Evolutionary conservation across 2,329 filamentous ascomycete genomes (phyloP).

Genomic region (Aspergillus sp.): DNA sequence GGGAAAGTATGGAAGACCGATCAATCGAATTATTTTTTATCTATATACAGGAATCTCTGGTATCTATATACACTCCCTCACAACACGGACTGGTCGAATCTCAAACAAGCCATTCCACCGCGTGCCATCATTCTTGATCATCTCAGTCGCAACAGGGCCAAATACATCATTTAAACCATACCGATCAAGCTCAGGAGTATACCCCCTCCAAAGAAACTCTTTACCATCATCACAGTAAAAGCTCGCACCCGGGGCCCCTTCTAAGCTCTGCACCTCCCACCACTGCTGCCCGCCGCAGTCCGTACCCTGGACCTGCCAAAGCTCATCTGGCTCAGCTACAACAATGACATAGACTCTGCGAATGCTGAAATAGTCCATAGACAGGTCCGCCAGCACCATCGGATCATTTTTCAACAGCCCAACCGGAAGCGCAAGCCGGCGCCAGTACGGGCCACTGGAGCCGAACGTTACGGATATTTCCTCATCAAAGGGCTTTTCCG

Average conservation of each 20-base stretch:
- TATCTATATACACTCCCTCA: too few relatives aligned
- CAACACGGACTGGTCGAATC: too few relatives aligned
- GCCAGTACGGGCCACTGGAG: too few relatives aligned
- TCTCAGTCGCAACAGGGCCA: too few relatives aligned
- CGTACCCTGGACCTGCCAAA: background rate
- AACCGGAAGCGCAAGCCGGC: background rate
- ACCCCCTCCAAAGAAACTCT: background rate
- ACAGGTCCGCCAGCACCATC: background rate
- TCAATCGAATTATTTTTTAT: too few relatives aligned
- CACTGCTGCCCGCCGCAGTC: too few relatives aligned
- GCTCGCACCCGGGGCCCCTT: background rate
- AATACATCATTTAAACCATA: too few relatives aligned
- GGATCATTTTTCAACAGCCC: background rate
- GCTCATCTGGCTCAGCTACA: background rate
- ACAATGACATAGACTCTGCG: background rate
- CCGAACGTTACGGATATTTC: rapidly evolving
- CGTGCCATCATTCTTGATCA: rapidly evolving
- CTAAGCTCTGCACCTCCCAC: background rate
- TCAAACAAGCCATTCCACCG: too few relatives aligned
- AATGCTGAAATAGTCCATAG: rapidly evolving
- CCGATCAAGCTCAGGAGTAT: too few relatives aligned
- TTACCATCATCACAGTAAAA: background rate
- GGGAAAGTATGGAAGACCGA: too few relatives aligned
- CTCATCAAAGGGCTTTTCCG: too few relatives aligned
- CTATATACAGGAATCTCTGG: too few relatives aligned